Base-by-base conservation (phyloP, 129 eudicot genomes). In the Deinandra increscens region DNA sequence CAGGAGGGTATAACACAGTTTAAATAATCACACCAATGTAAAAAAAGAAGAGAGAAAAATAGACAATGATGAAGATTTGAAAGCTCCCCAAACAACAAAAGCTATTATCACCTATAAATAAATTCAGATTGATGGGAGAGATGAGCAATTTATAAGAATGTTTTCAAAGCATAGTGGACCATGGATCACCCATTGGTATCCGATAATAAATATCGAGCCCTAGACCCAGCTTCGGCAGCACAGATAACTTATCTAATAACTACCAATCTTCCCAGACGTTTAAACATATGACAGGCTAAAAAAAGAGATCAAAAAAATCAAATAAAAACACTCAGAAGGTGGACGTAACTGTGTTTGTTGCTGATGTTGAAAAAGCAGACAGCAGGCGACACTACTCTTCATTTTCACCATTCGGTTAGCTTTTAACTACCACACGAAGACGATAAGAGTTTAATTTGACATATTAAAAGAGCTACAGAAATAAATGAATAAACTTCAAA, bases 291-390 rank as follows among this genome's bases (percentile, higher is more conserved):
- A 3, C 14, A 43, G 5, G 17, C 17, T 26, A 26, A 9, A 43
- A 29, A 26, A 71, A 71, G 17, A 41, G 22, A 19, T 19, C 18
- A 41, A 8, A 38, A 54, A 38, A 9, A 15, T 10, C 15, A 29
- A 1, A 46, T 17, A 15, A n/a, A 0, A 0, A 13, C 7, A 58
- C 34, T 44, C 19, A 43, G 68, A 58, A 44, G 31, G 41, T 13
- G 46, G 66, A 19, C 8, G 45, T 56, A 54, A 0, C 66, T 58
- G 67, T 9, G 50, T 5, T n/a, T 55, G 55, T 56, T 39, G 55
- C 42, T 70, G 8, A 23, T 14, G 46, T 38, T 26, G 55, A 41
- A 29, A 39, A 49, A 70, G 41, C 60, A 70, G 38, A 26, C 66
- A 70, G 39, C 45, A 31, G 5, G 12, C 34, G 10, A 8, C 15